These are phyloP conservation scores for Biscutella laevigata DNA, from an alignment of 441 rosid genomes.

Conservation along the genomic window DNA sequence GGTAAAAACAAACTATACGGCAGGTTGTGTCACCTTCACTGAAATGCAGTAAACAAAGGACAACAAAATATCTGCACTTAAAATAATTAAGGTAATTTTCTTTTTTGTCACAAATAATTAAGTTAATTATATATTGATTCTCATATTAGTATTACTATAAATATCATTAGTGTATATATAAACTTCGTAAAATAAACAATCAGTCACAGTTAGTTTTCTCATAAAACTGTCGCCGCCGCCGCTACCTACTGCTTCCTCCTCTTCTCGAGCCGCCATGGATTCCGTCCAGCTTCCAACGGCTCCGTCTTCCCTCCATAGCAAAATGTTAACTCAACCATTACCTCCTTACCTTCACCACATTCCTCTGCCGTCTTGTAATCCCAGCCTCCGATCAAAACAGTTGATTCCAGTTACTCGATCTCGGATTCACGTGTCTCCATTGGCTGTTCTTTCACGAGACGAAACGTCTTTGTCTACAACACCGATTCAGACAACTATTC, in stretches of 20 bases:
- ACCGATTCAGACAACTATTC: not conserved
- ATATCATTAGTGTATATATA: no score
- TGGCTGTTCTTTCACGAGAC: conserved; percentile 24
- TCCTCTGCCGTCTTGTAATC: not conserved
- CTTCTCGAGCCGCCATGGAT: conserved; percentile 20
- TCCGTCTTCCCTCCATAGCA: conserved; percentile 7
- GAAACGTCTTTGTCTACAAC: conserved; percentile 13
- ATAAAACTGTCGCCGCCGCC: no score
- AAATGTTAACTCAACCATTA: not conserved
- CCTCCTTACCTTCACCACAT: conserved; percentile 15
- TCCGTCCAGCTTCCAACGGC: conserved; percentile 20
- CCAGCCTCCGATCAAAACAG: conserved; percentile 23
- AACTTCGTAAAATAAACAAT: no score
- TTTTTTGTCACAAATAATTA: no score
- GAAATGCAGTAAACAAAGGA: no score
- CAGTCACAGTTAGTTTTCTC: no score
- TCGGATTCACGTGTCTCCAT: conserved; percentile 25
- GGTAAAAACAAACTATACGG: no score
- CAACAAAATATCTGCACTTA: no score
- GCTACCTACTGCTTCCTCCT: not conserved
- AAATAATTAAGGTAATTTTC: no score
- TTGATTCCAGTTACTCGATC: conserved; percentile 28
- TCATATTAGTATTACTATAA: no score
- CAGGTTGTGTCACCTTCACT: no score
- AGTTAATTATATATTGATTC: no score